Conservation (phyloP, 495 filamentous ascomycete species). For the Neohortaea acidophila region DNA sequence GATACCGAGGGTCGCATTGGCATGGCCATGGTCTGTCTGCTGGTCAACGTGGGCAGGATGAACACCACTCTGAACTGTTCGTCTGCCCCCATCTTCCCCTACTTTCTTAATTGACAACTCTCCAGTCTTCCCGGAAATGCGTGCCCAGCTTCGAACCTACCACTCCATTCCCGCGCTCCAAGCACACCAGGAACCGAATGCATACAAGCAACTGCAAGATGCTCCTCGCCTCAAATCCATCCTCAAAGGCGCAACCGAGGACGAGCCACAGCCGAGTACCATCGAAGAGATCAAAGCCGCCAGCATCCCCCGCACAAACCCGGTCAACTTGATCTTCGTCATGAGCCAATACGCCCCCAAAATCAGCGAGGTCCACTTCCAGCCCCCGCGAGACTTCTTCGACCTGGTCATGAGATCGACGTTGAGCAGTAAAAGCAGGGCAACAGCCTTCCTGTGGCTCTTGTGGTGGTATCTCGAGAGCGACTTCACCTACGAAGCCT, state of each 20-base stretch:
- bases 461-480: conserved; percentile 99
- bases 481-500: conserved; percentile 71
- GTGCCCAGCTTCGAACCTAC: conserved; percentile 92
- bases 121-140: conserved; percentile 96
- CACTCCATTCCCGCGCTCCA: conserved; percentile 94
- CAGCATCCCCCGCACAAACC: conserved; percentile 72
- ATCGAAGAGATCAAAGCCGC: conserved; percentile 62
- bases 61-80: conserved; percentile 96
- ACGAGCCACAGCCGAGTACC: conserved; percentile 70
- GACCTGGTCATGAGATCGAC: conserved; percentile 86
- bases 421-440: conserved; percentile 67
- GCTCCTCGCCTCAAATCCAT: conserved; percentile 93
- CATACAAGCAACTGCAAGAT: conserved; percentile 96
- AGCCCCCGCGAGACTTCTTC: conserved; percentile 74
- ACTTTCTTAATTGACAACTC: not conserved
- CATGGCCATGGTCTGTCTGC: conserved; percentile 97
- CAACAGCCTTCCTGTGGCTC: conserved; percentile 84
- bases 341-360: conserved; percentile 81
- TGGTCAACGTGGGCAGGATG: conserved; percentile 97
- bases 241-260: conserved; percentile 90
- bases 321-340: conserved; percentile 92
- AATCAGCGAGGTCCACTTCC: conserved; percentile 86
- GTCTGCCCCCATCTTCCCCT: conserved; percentile 16
- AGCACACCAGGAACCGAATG: conserved; percentile 83
- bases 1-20: conserved; percentile 83